Evolutionary conservation across 495 filamentous ascomycete species (phyloP), one percentile per base, ranked within the genome.

Genomic region (Eremomyces bilateralis): DNA sequence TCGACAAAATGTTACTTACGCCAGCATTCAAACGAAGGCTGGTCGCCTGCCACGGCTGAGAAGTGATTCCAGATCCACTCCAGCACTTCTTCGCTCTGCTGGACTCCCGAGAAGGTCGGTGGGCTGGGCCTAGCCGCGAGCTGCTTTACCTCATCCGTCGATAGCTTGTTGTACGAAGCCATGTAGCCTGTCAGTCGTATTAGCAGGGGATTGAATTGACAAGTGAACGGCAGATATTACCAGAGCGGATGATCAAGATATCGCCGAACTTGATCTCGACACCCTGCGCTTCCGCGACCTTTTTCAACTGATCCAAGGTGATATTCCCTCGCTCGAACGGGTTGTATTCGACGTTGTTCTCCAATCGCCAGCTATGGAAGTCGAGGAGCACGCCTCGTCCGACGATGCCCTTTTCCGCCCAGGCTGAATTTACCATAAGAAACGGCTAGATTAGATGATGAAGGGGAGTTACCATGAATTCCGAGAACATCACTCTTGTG

Each of bases 381-480:
- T 58, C 54, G 38, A 51, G 62, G 59, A 78, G 39, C 41, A 56
- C 36, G 51, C 56, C 45, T 48, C 53, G n/a, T 46, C 48, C 63
- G 46, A 66, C 28, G 48, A 58, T 53, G 4, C 54, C 54, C 6
- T 56, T 49, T 21, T 62, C 50, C 13, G 43, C 49, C 53, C 53
- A 58, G 19, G 48, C 61, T n/a, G n/a, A n/a, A n/a, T n/a, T n/a
- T n/a, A n/a, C n/a, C n/a, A n/a, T n/a, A n/a, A n/a, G n/a, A n/a
- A n/a, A n/a, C n/a, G n/a, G n/a, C n/a, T n/a, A n/a, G n/a, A n/a
- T n/a, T n/a, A n/a, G n/a, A n/a, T n/a, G n/a, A n/a, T n/a, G n/a
- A n/a, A n/a, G n/a, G n/a, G n/a, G n/a, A n/a, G n/a, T n/a, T 44
- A 73, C 68, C 59, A 24, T 61, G 57, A 20, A 67, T 63, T 5